Conservation (phyloP, 2,329 filamentous ascomycete species). For the Geoglossum cookeanum region DNA sequence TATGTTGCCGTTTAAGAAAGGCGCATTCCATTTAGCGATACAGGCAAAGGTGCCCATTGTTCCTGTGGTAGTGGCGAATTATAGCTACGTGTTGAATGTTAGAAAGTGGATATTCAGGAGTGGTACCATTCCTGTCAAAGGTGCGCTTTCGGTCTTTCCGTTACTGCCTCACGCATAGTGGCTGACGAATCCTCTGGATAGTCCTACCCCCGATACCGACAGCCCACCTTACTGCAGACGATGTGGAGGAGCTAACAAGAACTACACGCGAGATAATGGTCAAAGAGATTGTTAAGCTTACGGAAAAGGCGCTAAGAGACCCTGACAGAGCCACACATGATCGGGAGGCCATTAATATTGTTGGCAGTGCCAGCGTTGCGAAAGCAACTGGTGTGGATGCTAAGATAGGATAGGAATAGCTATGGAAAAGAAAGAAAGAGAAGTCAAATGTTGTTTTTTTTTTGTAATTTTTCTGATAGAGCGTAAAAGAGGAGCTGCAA, state of each 20-base stretch:
- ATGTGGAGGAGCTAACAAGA: conserved; percentile 55
- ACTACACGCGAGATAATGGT: conserved; percentile 60
- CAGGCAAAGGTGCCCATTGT: conserved; percentile 88
- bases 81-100: conserved; percentile 27
- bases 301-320: neutral
- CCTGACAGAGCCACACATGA: neutral
- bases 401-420: neutral
- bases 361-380: neutral
- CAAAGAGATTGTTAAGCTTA: conserved; percentile 30
- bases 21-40: conserved; percentile 87
- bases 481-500: no score
- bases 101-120: conserved; percentile 23
- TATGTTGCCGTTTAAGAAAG: conserved; percentile 95
- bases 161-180: neutral
- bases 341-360: neutral
- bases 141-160: conserved; percentile 24
- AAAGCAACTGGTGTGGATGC: neutral
- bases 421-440: no score
- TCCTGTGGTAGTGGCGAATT: conserved; percentile 43
- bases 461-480: no score
- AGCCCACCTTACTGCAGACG: conserved; percentile 47
- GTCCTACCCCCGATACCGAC: conserved; percentile 71
- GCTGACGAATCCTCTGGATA: conserved; percentile 17
- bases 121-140: conserved; percentile 47
- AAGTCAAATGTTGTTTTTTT: no score